Base-by-base conservation (phyloP, 306 rosid species). In the Carpinus viminea region DNA sequence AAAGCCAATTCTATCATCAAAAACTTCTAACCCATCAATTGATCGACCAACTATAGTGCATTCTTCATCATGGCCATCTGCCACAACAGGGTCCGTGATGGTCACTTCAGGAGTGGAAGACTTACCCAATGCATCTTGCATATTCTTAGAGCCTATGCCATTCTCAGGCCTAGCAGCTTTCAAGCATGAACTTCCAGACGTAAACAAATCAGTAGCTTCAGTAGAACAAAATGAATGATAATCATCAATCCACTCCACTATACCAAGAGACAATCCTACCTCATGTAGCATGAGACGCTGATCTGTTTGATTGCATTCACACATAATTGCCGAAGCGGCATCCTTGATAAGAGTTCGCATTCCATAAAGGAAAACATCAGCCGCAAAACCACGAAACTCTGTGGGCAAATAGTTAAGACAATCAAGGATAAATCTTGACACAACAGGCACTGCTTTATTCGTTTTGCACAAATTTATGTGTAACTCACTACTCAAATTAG, bases 201-300 rank as follows among this genome's bases (percentile, higher is more conserved):
- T 36, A 68, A 48, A 76, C 53, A 72, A 45, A 60, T 80, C 87
- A 73, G 80, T 52, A 80, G 60, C 50, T 24, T 77, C 77, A 21
- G 47, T 65, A 62, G 89, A 88, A 76, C 82, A 83, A 73, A 92
- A 81, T 72, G 85, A 80, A 80, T 78, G 77, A 84, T 87, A 86
- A 83, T 94, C 97, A 80, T 84, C 76, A 61, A 89, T 89, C 98
- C 98, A 94, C 84, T 91, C 97, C 8, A 83, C 73, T 72, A 94
- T 79, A 74, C 98, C 97, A 57, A 85, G 87, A 74, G 91, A 87
- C 51, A 92, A 78, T 64, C 98, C 98, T 66, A 92, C 84, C 81
- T 89, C 97, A 80, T 94, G 98, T 85, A 94, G 95, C 95, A 89
- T 88, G 70, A 94, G 80, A 64, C 83, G 97, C 81, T 92, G 89